These are phyloP conservation scores for Cornus controversa DNA, from an alignment of 148 eudicot genomes.

Conservation along the genomic window DNA sequence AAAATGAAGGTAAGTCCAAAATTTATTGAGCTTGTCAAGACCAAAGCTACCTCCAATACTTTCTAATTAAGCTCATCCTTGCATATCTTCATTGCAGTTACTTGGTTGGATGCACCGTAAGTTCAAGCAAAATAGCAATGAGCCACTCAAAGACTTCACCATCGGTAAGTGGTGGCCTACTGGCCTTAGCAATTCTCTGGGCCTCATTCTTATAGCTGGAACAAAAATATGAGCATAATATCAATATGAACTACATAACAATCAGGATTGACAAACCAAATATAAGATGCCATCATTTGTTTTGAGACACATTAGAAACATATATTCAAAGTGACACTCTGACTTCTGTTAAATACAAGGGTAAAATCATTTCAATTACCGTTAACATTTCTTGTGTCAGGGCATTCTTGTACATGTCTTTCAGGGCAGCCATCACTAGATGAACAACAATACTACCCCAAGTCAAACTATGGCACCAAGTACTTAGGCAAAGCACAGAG, in stretches of 20 bases:
- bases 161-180: slow-evolving; percentile 38
- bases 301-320: not conserved
- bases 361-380: not conserved
- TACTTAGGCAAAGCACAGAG: slow-evolving; percentile 45
- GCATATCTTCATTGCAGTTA: slow-evolving; percentile 55
- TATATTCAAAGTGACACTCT: not conserved
- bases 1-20: slow-evolving; percentile 65
- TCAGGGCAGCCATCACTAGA: slow-evolving; percentile 62
- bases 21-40: not conserved
- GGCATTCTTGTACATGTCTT: slow-evolving; percentile 35
- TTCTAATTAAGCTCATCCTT: not conserved
- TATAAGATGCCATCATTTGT: not conserved
- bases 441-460: slow-evolving; percentile 44
- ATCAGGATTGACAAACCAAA: not conserved
- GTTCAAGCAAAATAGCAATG: slow-evolving; percentile 60
- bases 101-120: slow-evolving; percentile 95
- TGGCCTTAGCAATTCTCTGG: too few relatives aligned
- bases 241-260: not conserved
- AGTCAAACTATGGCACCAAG: slow-evolving; percentile 41
- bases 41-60: not conserved
- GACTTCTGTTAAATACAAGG: not conserved
- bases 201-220: not conserved
- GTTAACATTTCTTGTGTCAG: slow-evolving; percentile 15
- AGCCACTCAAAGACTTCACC: slow-evolving; percentile 57
- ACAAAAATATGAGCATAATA: not conserved